Percentiles rank a stretch among this genome's conserved stretches.
Conservation (phyloP, 2,329 filamentous ascomycete genomes). For the Nannizzia gypsea region DNA sequence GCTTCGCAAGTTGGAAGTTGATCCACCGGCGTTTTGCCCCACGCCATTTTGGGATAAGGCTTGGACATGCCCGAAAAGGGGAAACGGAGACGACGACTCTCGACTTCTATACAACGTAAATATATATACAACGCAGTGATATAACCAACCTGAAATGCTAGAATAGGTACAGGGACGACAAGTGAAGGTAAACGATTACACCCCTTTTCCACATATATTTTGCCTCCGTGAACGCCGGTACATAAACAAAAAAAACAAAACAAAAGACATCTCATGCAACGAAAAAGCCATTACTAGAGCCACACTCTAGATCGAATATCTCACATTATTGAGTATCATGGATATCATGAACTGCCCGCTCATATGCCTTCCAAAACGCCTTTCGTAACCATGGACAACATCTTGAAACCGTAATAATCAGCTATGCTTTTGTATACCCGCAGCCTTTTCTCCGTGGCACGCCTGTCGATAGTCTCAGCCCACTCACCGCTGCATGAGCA, state of each 20-base stretch:
- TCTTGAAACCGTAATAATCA: slow-evolving; percentile 64
- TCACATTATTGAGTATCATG: background rate
- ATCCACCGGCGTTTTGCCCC: background rate
- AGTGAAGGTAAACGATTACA: background rate
- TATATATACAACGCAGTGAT: background rate
- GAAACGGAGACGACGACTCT: background rate
- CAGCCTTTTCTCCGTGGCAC: slow-evolving; percentile 54
- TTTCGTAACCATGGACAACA: slow-evolving; percentile 65
- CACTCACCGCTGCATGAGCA: slow-evolving; percentile 86
- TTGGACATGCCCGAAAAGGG: background rate
- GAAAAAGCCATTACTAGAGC: background rate
- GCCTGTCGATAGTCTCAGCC: slow-evolving; percentile 57
- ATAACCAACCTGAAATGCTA: background rate
- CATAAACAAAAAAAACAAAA: background rate
- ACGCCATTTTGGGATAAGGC: background rate
- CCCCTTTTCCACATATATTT: background rate
- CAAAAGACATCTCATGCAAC: background rate
- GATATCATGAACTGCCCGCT: background rate
- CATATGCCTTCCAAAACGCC: slow-evolving; percentile 39
- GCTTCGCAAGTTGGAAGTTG: background rate
- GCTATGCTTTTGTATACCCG: slow-evolving; percentile 64
- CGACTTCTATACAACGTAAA: background rate
- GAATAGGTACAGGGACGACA: background rate
- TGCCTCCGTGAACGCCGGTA: background rate
- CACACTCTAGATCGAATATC: background rate